Base-by-base conservation (phyloP, 495 filamentous ascomycete genomes). In the Cercophora samala region DNA sequence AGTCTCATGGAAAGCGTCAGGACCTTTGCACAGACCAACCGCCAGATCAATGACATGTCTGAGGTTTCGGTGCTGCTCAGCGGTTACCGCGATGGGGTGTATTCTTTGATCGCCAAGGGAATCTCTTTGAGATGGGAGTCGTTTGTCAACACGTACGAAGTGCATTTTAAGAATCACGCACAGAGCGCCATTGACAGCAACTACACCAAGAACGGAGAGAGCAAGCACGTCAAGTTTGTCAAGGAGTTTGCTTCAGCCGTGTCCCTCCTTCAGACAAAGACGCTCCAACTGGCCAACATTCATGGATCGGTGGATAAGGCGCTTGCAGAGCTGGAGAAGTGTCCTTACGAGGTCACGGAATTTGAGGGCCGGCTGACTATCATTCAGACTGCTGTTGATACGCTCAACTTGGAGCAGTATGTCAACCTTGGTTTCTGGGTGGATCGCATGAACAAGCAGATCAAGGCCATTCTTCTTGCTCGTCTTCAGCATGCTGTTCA, bases 1-100 rank as follows among this genome's bases (percentile, higher is more conserved):
- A 97, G 93, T 72, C 77, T 99, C 71, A 99, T 99, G 93, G 95
- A 99, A 79, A 97, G 91, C 72, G 91, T 97, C 11, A 87, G 93
- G 59, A 97, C 92, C 0, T 88, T 93, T 72, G 83, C 91, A 3
- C 95, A 99, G 78, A 97, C 92, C 1, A 90, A 85, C 65, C 88
- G 91, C 22, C 86, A 87, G 61, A 96, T 99, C 65, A 77, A 82
- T 21, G 86, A 90, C 46, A 93, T 98, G 90, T 83, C 88, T 6
- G 90, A 93, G 67, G 92, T 96, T 32, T 86, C 92, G 2, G 89
- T 96, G 51, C 80, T 99, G 4, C 82, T 99, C 18, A 92, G 89
- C 70, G 93, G 95, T 26, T 96, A 98, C 70, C 88, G 93, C 66
- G 96, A 93, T 69, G 91, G 97, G 63, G 90, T 91, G 0, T 91